These are phyloP conservation scores for Castanospermum australe DNA, from an alignment of 306 rosid species.

Conservation along the genomic window DNA sequence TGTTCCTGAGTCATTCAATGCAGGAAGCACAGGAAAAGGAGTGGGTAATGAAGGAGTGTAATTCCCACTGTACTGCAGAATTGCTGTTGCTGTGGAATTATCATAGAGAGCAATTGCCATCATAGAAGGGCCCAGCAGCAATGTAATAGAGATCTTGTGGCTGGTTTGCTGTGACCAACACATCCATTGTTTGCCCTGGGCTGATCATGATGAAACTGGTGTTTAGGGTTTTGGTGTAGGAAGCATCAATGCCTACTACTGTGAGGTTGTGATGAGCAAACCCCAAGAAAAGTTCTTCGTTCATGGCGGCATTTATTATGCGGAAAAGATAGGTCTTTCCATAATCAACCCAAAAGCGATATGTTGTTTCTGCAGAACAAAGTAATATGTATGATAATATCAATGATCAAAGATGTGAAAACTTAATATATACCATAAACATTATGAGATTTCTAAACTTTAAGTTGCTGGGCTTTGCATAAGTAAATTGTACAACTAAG, in stretches of 20 bases:
- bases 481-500: too few relatives aligned
- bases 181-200: conserved; percentile 58
- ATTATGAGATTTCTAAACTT: too few relatives aligned
- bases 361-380: conserved; percentile 32
- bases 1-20: not conserved
- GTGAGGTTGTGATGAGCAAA: conserved; percentile 43
- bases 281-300: conserved; percentile 40
- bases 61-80: conserved; percentile 28
- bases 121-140: conserved; percentile 28
- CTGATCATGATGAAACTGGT: conserved; percentile 36
- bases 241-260: conserved; percentile 35
- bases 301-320: conserved; percentile 35
- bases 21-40: conserved; percentile 30
- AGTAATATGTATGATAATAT: not conserved
- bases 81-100: conserved; percentile 28
- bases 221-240: conserved; percentile 40
- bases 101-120: not conserved
- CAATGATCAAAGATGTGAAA: not conserved
- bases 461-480: too few relatives aligned
- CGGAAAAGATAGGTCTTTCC: conserved; percentile 44
- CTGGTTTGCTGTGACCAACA: conserved; percentile 39
- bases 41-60: not conserved
- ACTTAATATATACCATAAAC: not conserved
- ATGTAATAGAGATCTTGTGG: conserved; percentile 29
- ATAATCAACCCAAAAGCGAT: not conserved